phyloP scores from a whole-genome alignment of 495 filamentous ascomycete genomes.

The Penicillium lagena region DNA sequence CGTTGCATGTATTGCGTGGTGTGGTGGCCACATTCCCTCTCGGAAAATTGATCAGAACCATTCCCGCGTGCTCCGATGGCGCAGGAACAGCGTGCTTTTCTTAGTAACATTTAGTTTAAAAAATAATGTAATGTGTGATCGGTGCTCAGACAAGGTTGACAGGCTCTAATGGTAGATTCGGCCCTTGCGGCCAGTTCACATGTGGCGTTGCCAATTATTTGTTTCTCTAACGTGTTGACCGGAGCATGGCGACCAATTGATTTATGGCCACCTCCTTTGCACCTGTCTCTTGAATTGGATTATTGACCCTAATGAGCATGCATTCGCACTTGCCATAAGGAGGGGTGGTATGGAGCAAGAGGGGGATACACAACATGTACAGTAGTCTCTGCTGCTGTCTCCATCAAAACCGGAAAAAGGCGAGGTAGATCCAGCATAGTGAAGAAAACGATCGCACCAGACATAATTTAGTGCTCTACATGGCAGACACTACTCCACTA shows the following conservation, averaged over 20 bases:
- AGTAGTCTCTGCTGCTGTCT: background rate
- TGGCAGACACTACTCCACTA: background rate
- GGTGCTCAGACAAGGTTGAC: too few species aligned
- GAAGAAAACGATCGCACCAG: constrained; percentile 9
- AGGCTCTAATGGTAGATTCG: too few species aligned
- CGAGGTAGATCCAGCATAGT: constrained; percentile 5
- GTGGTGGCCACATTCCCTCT: constrained; percentile 7
- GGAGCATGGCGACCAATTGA: background rate
- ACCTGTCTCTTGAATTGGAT: background rate
- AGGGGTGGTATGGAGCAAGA: background rate
- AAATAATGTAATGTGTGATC: too few species aligned
- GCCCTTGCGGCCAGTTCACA: too few species aligned
- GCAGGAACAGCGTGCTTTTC: too few species aligned
- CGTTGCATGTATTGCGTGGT: too few species aligned
- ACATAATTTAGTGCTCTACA: background rate
- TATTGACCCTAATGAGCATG: constrained; percentile 5
- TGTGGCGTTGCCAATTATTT: too few species aligned
- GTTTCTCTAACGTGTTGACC: too few species aligned
- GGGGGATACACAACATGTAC: constrained; percentile 1
- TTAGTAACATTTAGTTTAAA: too few species aligned
- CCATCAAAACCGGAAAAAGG: background rate
- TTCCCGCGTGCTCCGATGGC: background rate
- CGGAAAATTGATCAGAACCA: constrained; percentile 8
- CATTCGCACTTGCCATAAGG: constrained; percentile 4
- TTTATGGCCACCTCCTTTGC: constrained; percentile 2